phyloP scores from a whole-genome alignment of 2,329 filamentous ascomycete species.

The Coniochaeta sp. region DNA sequence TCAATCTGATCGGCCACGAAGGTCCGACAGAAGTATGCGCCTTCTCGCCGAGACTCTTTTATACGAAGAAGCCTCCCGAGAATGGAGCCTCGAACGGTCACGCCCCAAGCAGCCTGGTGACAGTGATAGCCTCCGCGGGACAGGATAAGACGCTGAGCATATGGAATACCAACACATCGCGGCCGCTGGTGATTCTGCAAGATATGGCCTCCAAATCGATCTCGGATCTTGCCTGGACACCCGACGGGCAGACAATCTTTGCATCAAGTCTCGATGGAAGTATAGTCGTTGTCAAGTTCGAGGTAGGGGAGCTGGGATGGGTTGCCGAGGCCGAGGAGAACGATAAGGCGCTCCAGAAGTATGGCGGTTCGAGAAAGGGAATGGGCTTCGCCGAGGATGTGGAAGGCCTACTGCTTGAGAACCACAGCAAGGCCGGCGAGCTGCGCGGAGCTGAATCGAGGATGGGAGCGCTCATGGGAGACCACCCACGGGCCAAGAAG shows the following conservation, averaged over 20 bases:
- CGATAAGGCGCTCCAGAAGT: conserved; percentile 87
- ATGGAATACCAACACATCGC: conserved; percentile 94
- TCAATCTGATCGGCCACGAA: conserved; percentile 95
- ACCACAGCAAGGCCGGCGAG: conserved; percentile 86
- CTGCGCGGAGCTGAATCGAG: conserved; percentile 83
- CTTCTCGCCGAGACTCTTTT: conserved; percentile 88
- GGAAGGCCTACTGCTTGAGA: conserved; percentile 79
- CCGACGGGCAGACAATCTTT: conserved; percentile 81
- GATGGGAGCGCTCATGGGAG: conserved; percentile 98
- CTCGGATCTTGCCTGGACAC: conserved; percentile 89
- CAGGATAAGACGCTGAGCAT: conserved; percentile 95
- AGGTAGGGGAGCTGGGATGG: conserved; percentile 82
- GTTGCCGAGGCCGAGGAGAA: conserved; percentile 83
- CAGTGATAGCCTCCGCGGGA: conserved; percentile 92
- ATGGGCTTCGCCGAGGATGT: conserved; percentile 91
- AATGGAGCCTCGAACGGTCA: conserved; percentile 41
- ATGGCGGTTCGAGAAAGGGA: conserved; percentile 78
- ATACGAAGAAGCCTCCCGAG: conserved; percentile 57
- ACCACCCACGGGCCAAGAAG: conserved; percentile 43
- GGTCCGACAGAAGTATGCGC: conserved; percentile 95
- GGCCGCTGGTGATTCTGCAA: conserved; percentile 83
- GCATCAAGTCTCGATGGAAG: conserved; percentile 84
- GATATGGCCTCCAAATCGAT: conserved; percentile 88
- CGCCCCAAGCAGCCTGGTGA: conserved; percentile 54
- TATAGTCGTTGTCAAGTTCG: conserved; percentile 75